Evolutionary conservation across 257 asterid genomes (phyloP).

Genomic region (Solanum clarkiae): DNA sequence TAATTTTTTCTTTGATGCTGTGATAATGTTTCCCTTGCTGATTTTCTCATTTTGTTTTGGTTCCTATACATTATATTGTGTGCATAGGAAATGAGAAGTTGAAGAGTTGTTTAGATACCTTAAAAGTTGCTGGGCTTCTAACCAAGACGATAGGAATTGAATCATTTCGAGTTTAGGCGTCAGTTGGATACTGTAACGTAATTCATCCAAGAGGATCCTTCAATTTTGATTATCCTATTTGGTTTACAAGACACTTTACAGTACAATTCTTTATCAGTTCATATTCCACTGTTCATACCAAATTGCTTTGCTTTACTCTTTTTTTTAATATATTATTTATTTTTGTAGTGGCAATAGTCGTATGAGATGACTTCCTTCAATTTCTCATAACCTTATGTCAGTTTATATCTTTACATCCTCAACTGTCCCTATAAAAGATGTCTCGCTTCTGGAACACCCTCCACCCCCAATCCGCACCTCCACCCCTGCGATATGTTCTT

Average conservation of each 20-base stretch:
- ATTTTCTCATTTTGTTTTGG: background rate
- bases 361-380: background rate
- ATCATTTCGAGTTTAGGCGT: background rate
- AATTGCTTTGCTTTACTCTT: background rate
- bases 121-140: background rate
- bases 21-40: background rate
- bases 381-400: background rate
- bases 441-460: background rate
- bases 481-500: background rate
- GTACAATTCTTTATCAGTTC: background rate
- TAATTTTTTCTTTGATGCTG: background rate
- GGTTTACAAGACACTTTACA: background rate
- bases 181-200: background rate
- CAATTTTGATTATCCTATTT: background rate
- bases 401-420: background rate
- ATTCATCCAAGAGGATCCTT: background rate
- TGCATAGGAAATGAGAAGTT: background rate
- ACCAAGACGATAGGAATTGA: background rate
- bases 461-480: background rate
- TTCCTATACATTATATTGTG: background rate
- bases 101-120: background rate
- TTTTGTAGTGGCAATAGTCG: background rate
- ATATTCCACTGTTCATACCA: background rate
- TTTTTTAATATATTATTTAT: background rate
- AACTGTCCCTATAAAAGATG: background rate